Evolutionary conservation across 345 rosid genomes (phyloP), one percentile per base, ranked within the genome.

Genomic region (Murraya paniculata): DNA sequence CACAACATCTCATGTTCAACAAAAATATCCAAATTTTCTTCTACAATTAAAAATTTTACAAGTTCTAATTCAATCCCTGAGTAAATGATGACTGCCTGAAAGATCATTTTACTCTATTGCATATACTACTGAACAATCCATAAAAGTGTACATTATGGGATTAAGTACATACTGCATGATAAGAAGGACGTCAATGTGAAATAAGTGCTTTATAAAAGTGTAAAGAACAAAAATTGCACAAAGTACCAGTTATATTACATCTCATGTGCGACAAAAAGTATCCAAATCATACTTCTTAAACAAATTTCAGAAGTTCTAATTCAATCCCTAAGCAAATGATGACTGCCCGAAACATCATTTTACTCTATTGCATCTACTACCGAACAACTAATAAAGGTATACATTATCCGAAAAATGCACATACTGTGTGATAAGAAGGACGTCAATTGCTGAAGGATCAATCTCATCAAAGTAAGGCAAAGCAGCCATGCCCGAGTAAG

Each of bases 401-500:
- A 3, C 50, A 45, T 45, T 45, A 45, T 14, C 5, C 1, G 50
- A 45, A 13, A 45, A 45, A 36, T 10, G 64, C 14, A 81, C 89
- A 57, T 88, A 95, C 98, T 93, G 98, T 22, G 99, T 95, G 39
- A 95, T 86, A 78, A 95, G 91, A 76, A 95, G 98, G 6, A 92
- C 96, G 73, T 95, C 99, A 70, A 93, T 86, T 41, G 86, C 48
- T 13, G 98, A 93, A 82, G 98, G 98, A 84, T 93, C 98, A 74
- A 95, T 95, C 77, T 95, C 98, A 88, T 95, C 98, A 55, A 93
- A 93, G 83, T 95, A 93, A 19, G 97, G 98, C 80, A 93, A 83
- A 38, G 99, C 97, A 60, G 98, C 89, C 99, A 95, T 93, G 10
- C 99, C 99, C 0, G 94, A 87, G 73, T 93, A 95, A 38, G 90